phyloP scores from a whole-genome alignment of 371 early-diverging fungal species.

The Circinella minor region DNA sequence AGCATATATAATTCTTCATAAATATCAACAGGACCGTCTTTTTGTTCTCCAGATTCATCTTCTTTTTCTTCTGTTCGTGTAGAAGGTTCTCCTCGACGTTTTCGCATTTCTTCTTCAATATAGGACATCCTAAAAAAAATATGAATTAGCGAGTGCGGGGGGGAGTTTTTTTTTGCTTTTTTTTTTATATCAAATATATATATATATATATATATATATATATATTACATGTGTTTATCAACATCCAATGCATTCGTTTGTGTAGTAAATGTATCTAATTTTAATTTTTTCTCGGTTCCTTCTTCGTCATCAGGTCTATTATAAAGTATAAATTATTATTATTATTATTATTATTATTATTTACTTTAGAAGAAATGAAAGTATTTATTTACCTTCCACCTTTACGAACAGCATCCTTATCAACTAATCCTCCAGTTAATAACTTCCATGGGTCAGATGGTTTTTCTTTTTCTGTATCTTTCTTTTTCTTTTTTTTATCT shows the following conservation, averaged over 20 bases:
- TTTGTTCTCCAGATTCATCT: constrained; percentile 30
- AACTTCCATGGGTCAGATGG: constrained; percentile 59
- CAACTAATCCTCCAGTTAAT: constrained; percentile 56
- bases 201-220: too few relatives aligned
- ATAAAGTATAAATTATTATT: too few relatives aligned
- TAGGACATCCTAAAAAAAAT: constrained; percentile 68
- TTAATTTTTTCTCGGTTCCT: constrained; percentile 43
- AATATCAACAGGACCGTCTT: constrained; percentile 37
- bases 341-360: too few relatives aligned
- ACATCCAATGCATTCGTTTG: constrained; percentile 86
- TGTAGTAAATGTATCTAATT: constrained; percentile 76
- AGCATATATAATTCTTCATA: constrained; percentile 72
- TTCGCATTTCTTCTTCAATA: constrained; percentile 76
- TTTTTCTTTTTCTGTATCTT: constrained; percentile 26
- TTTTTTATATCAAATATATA: constrained; percentile 9
- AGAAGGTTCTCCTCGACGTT: constrained; percentile 47
- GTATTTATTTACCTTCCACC: constrained; percentile 20
- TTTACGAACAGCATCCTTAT: constrained; percentile 45
- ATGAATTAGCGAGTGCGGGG: too few relatives aligned
- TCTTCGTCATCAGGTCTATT: constrained; percentile 27
- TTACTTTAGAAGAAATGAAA: too few relatives aligned
- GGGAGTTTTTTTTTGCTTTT: too few relatives aligned
- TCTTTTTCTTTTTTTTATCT: constrained; percentile 56
- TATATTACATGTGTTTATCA: constrained; percentile 87
- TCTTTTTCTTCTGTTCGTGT: constrained; percentile 17